A percentile compares a stretch with the other conserved stretches of the same genome.
These are phyloP conservation scores for Tympanopsis confertula DNA, from an alignment of 2,329 filamentous ascomycete genomes.

Conservation along the genomic window DNA sequence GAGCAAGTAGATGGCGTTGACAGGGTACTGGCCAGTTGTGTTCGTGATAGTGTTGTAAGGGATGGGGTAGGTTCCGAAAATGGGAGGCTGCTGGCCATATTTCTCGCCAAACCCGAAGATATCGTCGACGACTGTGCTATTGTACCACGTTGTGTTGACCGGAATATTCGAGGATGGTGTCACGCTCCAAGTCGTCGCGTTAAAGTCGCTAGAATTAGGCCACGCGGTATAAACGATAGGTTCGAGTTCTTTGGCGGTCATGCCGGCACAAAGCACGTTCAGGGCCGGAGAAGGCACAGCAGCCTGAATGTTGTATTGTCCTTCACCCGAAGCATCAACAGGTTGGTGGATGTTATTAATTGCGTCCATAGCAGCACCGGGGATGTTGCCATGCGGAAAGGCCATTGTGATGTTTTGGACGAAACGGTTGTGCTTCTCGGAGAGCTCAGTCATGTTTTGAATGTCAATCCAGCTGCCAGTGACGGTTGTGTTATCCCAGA, in stretches of 20 bases:
- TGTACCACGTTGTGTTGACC: conserved; percentile 27
- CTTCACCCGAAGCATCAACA: conserved; percentile 48
- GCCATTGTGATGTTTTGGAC: conserved; percentile 69
- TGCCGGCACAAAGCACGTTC: conserved; percentile 63
- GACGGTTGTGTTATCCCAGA: conserved; percentile 65
- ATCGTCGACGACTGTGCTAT: conserved; percentile 52
- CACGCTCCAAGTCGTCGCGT: conserved; percentile 8
- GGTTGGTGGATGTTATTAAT: conserved; percentile 62
- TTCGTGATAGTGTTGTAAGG: conserved; percentile 59
- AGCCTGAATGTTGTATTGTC: conserved; percentile 56
- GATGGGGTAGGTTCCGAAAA: conserved; percentile 40
- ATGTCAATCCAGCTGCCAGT: conserved; percentile 57
- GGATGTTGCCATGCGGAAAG: conserved; percentile 62
- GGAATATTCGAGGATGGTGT: conserved; percentile 4
- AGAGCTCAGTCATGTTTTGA: conserved; percentile 37
- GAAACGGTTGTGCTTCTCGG: conserved; percentile 36
- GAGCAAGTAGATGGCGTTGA: conserved; percentile 55
- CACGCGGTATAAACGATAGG: conserved; percentile 56
- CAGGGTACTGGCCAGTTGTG: conserved; percentile 23
- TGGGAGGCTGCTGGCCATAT: conserved; percentile 31
- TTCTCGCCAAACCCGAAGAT: conserved; percentile 56
- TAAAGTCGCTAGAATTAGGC: conserved; percentile 22
- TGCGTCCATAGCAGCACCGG: conserved; percentile 47
- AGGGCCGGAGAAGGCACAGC: conserved; percentile 60
- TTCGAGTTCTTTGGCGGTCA: conserved; percentile 42